These are phyloP conservation scores for Pterulicium gracile DNA, from an alignment of 1,284 basidiomycete genomes.

Conservation along the genomic window DNA sequence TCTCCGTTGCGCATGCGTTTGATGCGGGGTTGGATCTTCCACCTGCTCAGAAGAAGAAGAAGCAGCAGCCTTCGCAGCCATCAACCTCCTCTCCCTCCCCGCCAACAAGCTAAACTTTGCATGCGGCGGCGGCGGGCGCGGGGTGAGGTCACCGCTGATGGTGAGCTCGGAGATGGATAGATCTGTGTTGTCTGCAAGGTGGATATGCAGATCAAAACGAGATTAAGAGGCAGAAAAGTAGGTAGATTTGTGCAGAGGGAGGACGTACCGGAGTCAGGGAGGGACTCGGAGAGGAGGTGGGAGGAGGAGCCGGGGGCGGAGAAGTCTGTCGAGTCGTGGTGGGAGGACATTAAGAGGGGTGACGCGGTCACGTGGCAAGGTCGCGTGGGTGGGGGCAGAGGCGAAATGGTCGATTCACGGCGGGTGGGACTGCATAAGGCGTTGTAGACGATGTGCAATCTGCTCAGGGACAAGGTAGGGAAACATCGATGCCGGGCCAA, in stretches of 20 bases:
- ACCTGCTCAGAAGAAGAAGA: no score
- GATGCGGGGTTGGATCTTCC: no score
- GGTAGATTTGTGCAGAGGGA: no score
- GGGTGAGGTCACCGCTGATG: conserved; percentile 11
- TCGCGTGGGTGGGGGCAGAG: no score
- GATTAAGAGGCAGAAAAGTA: background rate
- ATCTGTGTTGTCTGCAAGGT: background rate
- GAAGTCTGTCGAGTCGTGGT: conserved; percentile 6
- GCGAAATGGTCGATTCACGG: no score
- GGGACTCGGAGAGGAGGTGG: background rate
- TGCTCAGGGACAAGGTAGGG: no score
- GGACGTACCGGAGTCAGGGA: background rate
- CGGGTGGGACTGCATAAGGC: no score
- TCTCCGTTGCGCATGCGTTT: no score
- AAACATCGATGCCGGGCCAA: no score
- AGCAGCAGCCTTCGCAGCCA: no score
- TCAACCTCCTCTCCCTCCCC: background rate
- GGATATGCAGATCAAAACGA: background rate
- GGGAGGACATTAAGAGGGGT: background rate
- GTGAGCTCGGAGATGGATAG: conserved; percentile 27
- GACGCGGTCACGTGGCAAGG: background rate
- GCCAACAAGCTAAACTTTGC: background rate
- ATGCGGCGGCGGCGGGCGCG: background rate
- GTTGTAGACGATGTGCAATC: no score
- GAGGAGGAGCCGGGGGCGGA: background rate